A percentile compares a stretch with the other conserved stretches of the same genome.
Conservation (phyloP, 2,329 filamentous ascomycete species). For the Fusarium nelsonii region DNA sequence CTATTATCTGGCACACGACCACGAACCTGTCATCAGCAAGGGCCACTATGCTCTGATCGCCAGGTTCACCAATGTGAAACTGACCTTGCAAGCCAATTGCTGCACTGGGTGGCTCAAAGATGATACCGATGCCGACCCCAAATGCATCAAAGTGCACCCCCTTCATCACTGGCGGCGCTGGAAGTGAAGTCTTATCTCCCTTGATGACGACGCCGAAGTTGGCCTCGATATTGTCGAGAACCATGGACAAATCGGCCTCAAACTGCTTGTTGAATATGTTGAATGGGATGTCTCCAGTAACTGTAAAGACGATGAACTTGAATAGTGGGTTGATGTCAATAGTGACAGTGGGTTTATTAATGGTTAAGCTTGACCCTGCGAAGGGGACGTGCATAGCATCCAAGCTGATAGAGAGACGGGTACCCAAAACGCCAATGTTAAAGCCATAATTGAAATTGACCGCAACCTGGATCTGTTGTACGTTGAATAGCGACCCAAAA, state of each 20-base stretch:
- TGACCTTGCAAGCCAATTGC: neutral
- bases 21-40: constrained; percentile 1
- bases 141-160: constrained; percentile 8
- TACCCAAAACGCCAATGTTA: no score
- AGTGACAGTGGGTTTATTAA: constrained; percentile 1
- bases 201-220: neutral
- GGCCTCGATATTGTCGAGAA: constrained; percentile 2
- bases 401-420: neutral
- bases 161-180: neutral
- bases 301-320: neutral
- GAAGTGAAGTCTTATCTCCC: neutral
- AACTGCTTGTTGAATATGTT: neutral
- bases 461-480: no score
- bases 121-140: neutral
- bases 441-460: no score
- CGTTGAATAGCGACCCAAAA: neutral
- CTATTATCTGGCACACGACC: neutral
- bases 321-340: constrained; percentile 9
- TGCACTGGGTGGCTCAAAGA: neutral
- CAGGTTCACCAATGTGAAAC: neutral
- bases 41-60: rapidly evolving
- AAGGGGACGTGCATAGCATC: constrained; percentile 7
- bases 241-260: neutral
- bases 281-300: neutral
- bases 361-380: neutral